These are phyloP conservation scores for Lasiosphaeriaceae sp. DNA, from an alignment of 495 filamentous ascomycete genomes.

Conservation along the genomic window DNA sequence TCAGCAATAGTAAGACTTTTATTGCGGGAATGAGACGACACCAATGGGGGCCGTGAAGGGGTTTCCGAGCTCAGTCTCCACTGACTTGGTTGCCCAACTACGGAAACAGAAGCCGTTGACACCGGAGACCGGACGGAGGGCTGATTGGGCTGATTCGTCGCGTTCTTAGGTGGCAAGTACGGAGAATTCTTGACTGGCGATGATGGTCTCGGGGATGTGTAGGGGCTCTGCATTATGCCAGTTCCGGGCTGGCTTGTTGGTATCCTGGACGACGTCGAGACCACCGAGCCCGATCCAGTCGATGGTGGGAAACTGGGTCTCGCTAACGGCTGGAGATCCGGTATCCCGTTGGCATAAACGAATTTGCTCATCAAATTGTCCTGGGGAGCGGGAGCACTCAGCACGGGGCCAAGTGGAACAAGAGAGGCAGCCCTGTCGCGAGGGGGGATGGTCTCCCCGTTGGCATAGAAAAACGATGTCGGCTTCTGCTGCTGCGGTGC, in stretches of 20 bases:
- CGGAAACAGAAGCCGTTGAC: constrained; percentile 1
- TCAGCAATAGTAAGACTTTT: constrained; percentile 26
- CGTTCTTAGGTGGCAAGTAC: constrained; percentile 22
- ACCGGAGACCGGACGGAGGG: constrained; percentile 21
- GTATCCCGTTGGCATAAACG: constrained; percentile 66
- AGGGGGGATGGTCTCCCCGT: constrained; percentile 35
- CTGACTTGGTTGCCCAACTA: constrained; percentile 4
- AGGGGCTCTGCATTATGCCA: constrained; percentile 14
- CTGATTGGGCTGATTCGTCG: neutral
- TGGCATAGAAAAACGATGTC: constrained; percentile 57
- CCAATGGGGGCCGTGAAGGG: constrained; percentile 7
- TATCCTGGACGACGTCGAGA: constrained; percentile 39
- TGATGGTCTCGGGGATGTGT: constrained; percentile 32
- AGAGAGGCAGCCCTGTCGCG: constrained; percentile 18
- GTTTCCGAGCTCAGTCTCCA: constrained; percentile 3
- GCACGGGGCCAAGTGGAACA: constrained; percentile 30
- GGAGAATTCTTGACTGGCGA: constrained; percentile 42
- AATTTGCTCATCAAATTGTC: constrained; percentile 56
- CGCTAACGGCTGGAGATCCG: constrained; percentile 31
- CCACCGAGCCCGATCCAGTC: constrained; percentile 34
- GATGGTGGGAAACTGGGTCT: constrained; percentile 25
- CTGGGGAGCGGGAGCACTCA: constrained; percentile 28
- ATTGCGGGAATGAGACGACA: constrained; percentile 15
- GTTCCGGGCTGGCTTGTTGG: constrained; percentile 26
- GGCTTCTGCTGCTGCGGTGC: constrained; percentile 28